phyloP scores from a whole-genome alignment of 345 rosid species.

The Eucalyptus lansdowneana region DNA sequence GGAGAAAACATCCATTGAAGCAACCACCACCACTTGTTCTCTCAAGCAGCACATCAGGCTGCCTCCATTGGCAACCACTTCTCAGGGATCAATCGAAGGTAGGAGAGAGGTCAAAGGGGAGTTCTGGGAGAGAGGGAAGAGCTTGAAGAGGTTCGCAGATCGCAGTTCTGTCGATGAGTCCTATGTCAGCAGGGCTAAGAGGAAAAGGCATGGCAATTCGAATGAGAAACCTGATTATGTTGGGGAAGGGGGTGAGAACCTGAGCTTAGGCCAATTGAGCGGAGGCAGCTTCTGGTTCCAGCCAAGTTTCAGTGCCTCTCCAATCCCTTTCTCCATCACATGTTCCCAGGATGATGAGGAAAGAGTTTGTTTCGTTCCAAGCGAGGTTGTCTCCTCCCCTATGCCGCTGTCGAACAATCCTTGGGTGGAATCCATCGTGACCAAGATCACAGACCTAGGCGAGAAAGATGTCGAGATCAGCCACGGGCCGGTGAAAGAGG shows the following conservation, averaged over 20 bases:
- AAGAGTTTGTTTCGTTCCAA: slow-evolving; percentile 56
- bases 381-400: slow-evolving; percentile 58
- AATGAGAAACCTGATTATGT: slow-evolving; percentile 7
- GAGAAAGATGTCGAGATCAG: slow-evolving; percentile 55
- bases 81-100: slow-evolving; percentile 12
- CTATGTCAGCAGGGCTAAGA: slow-evolving; percentile 55
- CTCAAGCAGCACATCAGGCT: slow-evolving; percentile 81
- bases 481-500: slow-evolving; percentile 49
- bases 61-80: slow-evolving; percentile 71
- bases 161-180: slow-evolving; percentile 45
- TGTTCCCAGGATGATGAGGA: slow-evolving; percentile 57
- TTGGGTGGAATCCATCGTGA: slow-evolving; percentile 68
- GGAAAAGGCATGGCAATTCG: slow-evolving; percentile 30
- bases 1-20: slow-evolving; percentile 43
- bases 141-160: slow-evolving; percentile 79
- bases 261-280: slow-evolving; percentile 34
- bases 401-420: slow-evolving; percentile 55
- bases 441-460: slow-evolving; percentile 58
- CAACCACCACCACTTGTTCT: slow-evolving; percentile 54
- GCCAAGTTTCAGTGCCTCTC: slow-evolving; percentile 33
- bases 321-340: slow-evolving; percentile 59
- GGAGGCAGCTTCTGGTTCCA: slow-evolving; percentile 66
- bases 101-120: slow-evolving; percentile 46
- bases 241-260: slow-evolving; percentile 18
- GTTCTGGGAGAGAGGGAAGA: slow-evolving; percentile 57